These are phyloP conservation scores for Candida coquimbonensis DNA, from an alignment of 805 yeast genomes.

Conservation along the genomic window DNA sequence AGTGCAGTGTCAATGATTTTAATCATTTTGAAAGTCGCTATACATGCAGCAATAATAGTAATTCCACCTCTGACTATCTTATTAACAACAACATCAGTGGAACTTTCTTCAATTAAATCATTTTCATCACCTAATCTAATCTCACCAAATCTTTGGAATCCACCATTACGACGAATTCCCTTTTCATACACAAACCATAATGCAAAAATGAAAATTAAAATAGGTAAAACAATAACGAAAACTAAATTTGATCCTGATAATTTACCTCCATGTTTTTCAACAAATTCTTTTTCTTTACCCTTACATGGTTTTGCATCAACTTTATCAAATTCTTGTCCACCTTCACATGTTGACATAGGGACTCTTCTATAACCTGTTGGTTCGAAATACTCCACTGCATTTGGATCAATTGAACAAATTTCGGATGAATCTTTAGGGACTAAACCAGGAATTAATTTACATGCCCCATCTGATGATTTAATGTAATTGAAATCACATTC, in stretches of 20 bases:
- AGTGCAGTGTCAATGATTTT: slow-evolving; percentile 17
- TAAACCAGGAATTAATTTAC: slow-evolving; percentile 70
- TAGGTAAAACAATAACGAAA: slow-evolving; percentile 50
- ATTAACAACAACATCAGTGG: slow-evolving; percentile 57
- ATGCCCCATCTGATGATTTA: slow-evolving; percentile 70
- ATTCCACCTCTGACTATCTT: slow-evolving; percentile 27
- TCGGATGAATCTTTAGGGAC: slow-evolving; percentile 57
- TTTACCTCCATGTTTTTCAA: slow-evolving; percentile 43
- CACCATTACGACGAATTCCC: slow-evolving; percentile 72
- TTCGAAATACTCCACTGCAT: slow-evolving; percentile 63
- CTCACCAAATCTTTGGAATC: slow-evolving; percentile 63
- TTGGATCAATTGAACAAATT: slow-evolving; percentile 47
- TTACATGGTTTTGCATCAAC: slow-evolving; percentile 75
- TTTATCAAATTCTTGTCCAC: slow-evolving; percentile 68
- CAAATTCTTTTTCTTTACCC: slow-evolving; percentile 66
- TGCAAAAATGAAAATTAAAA: slow-evolving; percentile 31
- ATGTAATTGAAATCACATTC: slow-evolving; percentile 91
- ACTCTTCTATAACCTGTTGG: slow-evolving; percentile 91
- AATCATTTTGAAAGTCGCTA: slow-evolving; percentile 25
- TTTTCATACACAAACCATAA: slow-evolving; percentile 59
- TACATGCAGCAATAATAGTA: slow-evolving; percentile 26
- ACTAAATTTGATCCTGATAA: slow-evolving; percentile 45
- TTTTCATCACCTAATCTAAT: slow-evolving; percentile 79
- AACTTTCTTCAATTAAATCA: slow-evolving; percentile 50
- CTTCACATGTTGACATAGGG: slow-evolving; percentile 80